Evolutionary conservation across 2,329 filamentous ascomycete species (phyloP).

Genomic region (Neopestalotiopsis clavispora): DNA sequence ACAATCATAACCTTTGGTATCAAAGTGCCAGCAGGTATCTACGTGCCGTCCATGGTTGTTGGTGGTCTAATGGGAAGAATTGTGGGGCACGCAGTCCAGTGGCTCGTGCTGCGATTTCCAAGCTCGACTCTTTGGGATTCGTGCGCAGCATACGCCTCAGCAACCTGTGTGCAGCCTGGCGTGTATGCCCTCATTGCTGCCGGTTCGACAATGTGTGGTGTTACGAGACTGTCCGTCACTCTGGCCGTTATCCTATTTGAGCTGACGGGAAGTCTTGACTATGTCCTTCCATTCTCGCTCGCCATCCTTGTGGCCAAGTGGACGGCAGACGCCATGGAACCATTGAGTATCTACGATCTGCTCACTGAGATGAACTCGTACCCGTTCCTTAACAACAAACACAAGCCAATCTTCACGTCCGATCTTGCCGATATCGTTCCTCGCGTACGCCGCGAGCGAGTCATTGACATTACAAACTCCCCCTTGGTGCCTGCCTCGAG

Average conservation of each 20-base stretch:
- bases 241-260: slow-evolving; percentile 96
- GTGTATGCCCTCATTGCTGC: slow-evolving; percentile 95
- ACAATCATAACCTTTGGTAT: slow-evolving; percentile 94
- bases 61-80: slow-evolving; percentile 90
- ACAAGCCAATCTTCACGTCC: slow-evolving; percentile 87
- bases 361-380: slow-evolving; percentile 97
- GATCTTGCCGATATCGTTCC: slow-evolving; percentile 87
- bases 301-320: slow-evolving; percentile 96
- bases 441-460: slow-evolving; percentile 72
- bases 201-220: slow-evolving; percentile 96
- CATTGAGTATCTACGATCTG: slow-evolving; percentile 92
- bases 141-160: slow-evolving; percentile 73
- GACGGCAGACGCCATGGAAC: slow-evolving; percentile 95
- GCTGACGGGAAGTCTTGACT: slow-evolving; percentile 90
- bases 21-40: slow-evolving; percentile 96
- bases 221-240: slow-evolving; percentile 91
- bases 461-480: slow-evolving; percentile 88
- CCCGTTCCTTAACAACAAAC: slow-evolving; percentile 95
- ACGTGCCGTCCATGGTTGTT: slow-evolving; percentile 98
- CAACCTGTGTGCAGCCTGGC: slow-evolving; percentile 92
- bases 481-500: slow-evolving; percentile 77
- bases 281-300: slow-evolving; percentile 92
- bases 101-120: slow-evolving; percentile 75
- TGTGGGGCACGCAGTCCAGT: slow-evolving; percentile 85
- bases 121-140: slow-evolving; percentile 74